Percentiles rank a stretch among this genome's conserved stretches.
These are phyloP conservation scores for Aureobasidium sp. DNA, from an alignment of 2,329 filamentous ascomycete genomes.

Conservation along the genomic window DNA sequence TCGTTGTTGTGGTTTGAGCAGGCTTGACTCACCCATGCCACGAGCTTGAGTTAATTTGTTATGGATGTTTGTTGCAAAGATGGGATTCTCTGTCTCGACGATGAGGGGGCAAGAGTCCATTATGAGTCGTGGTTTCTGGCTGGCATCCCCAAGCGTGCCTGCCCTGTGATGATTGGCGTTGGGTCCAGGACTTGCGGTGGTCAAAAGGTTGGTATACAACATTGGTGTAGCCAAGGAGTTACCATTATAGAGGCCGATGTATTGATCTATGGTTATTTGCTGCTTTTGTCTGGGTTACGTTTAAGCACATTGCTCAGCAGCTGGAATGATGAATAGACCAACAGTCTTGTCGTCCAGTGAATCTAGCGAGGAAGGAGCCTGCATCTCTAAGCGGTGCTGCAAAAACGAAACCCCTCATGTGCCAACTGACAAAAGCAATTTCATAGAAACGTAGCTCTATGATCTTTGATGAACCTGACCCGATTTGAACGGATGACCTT, in stretches of 20 bases:
- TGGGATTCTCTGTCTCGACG: no score
- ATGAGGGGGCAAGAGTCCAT: background rate
- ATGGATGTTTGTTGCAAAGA: background rate
- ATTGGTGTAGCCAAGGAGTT: background rate
- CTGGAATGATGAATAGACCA: no score
- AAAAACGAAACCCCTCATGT: no score
- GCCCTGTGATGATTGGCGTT: no score
- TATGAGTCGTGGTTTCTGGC: background rate
- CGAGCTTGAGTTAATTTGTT: background rate
- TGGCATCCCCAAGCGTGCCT: background rate
- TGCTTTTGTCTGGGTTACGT: background rate
- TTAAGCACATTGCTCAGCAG: background rate
- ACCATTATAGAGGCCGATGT: no score
- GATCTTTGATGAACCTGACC: background rate
- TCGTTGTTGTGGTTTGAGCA: background rate
- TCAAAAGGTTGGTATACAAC: no score
- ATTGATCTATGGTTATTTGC: no score
- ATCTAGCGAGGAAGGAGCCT: no score
- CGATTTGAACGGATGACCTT: background rate
- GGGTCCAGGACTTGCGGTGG: background rate
- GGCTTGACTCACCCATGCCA: background rate
- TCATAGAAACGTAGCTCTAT: background rate
- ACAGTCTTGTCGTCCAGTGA: no score
- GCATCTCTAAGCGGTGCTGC: no score
- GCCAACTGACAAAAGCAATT: background rate